Base-by-base conservation (phyloP, 1,284 basidiomycete genomes). In the Hortiboletus rubellus region DNA sequence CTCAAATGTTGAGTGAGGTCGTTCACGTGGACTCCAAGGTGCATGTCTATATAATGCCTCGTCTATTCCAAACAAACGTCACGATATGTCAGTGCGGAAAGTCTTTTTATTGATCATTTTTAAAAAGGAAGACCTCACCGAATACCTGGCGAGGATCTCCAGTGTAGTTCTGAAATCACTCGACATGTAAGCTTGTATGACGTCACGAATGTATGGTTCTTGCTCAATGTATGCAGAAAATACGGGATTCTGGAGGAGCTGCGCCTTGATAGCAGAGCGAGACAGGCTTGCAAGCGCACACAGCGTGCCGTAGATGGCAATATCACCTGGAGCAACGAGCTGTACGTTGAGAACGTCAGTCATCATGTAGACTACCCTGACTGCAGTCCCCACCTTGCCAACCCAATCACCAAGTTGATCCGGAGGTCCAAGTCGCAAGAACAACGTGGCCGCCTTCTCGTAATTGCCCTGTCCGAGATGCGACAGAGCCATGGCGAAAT, bases 161-260 rank as follows among this genome's bases (percentile, higher is more conserved):
- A 96, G 79, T 9, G 90, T 89, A 6, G 76, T 81, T 69, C 89
- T 90, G 78, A 95, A 96, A 63, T 89, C 86, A 67, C 88, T 93
- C 57, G 79, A 78, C 78, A 91, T 86, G 73, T 93, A 96, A 5
- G 88, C 83, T 58, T 90, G 89, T 40, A 94, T 78, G 40, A 96
- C 81, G 56, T 94, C 92, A 34, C 91, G 83, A 44, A 92, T 74
- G 64, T 93, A 92, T 0, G 91, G 87, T 69, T 94, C 92, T 63
- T 91, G 85, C 65, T 96, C 94, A 50, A 95, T 84, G 69, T 92
- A 92, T 34, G 83, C 78, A 2, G 84, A 80, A 63, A 94, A 91
- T 5, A 78, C 77, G 3, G 86, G 76, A 64, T 87, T 92, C 56
- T 87, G 87, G 30, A 93, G 72, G 12, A 94, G 76, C 64, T 83